Conservation (phyloP, 768 basidiomycete species). For the Lentinus tigrinus region DNA sequence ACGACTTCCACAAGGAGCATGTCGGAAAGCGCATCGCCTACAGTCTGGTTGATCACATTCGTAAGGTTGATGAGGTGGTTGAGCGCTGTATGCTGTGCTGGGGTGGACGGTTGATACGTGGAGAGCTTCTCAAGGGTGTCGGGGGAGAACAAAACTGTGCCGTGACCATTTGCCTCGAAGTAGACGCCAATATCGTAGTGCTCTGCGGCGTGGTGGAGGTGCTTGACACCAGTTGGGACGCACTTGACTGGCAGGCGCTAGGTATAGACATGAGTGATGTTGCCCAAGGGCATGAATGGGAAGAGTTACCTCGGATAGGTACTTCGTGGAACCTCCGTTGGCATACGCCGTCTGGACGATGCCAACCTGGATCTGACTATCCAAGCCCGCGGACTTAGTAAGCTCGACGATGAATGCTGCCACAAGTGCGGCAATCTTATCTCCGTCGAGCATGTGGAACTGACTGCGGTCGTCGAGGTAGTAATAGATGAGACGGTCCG, state of each 20-base stretch:
- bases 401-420: slow-evolving; percentile 92
- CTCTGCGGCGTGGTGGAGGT: slow-evolving; percentile 96
- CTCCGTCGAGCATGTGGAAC: slow-evolving; percentile 95
- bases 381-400: slow-evolving; percentile 81
- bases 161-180: slow-evolving; percentile 99
- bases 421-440: slow-evolving; percentile 94
- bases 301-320: slow-evolving; percentile 69
- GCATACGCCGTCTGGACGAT: slow-evolving; percentile 99
- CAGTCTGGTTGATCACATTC: slow-evolving; percentile 93
- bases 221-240: slow-evolving; percentile 95
- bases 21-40: slow-evolving; percentile 95
- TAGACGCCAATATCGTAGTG: slow-evolving; percentile 96
- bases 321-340: slow-evolving; percentile 95
- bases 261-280: neutral
- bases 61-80: slow-evolving; percentile 75
- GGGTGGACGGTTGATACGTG: slow-evolving; percentile 70
- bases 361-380: slow-evolving; percentile 77
- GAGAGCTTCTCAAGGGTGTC: slow-evolving; percentile 61
- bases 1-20: slow-evolving; percentile 94
- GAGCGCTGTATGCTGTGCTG: slow-evolving; percentile 79
- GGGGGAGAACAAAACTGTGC: slow-evolving; percentile 92
- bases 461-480: slow-evolving; percentile 75
- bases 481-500: slow-evolving; percentile 95
- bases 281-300: neutral
- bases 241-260: slow-evolving; percentile 94